phyloP scores from a whole-genome alignment of 176 grass and related monocot species.

The Thinopyrum elongatum region DNA sequence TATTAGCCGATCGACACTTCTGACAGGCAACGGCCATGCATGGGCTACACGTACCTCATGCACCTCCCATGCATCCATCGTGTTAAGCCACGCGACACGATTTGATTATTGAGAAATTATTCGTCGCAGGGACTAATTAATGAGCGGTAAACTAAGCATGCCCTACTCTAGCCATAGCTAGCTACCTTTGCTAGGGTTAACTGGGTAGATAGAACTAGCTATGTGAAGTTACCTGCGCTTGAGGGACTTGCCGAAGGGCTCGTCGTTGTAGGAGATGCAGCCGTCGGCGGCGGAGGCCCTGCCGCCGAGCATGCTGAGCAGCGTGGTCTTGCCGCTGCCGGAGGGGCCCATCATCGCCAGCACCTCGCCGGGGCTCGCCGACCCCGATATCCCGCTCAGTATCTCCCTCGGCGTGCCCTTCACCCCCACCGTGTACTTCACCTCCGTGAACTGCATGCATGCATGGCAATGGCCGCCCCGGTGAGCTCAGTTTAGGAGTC shows the following conservation, averaged over 20 bases:
- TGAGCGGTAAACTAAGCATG: background rate
- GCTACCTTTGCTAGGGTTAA: background rate
- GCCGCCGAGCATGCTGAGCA: slow-evolving; percentile 89
- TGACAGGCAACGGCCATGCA: background rate
- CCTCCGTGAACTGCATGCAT: slow-evolving; percentile 65
- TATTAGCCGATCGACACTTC: background rate
- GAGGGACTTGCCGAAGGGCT: slow-evolving; percentile 77
- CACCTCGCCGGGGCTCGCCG: slow-evolving; percentile 72
- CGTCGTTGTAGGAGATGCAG: slow-evolving; percentile 74
- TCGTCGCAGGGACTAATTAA: background rate
- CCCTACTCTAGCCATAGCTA: background rate
- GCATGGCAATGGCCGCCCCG: background rate
- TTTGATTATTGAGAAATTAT: background rate
- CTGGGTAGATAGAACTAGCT: background rate
- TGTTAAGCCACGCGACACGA: background rate
- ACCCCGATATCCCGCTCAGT: slow-evolving; percentile 80
- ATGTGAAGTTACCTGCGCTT: slow-evolving; percentile 71
- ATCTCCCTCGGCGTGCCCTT: slow-evolving; percentile 68
- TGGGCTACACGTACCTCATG: slow-evolving; percentile 21
- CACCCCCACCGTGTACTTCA: slow-evolving; percentile 72
- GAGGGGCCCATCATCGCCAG: slow-evolving; percentile 94
- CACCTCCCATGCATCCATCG: background rate
- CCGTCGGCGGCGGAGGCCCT: slow-evolving; percentile 50
- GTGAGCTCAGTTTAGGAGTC: too few relatives aligned
- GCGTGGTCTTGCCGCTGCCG: slow-evolving; percentile 92